Evolutionary conservation across 306 rosid species (phyloP).

Genomic region (Leucaena leucocephala): DNA sequence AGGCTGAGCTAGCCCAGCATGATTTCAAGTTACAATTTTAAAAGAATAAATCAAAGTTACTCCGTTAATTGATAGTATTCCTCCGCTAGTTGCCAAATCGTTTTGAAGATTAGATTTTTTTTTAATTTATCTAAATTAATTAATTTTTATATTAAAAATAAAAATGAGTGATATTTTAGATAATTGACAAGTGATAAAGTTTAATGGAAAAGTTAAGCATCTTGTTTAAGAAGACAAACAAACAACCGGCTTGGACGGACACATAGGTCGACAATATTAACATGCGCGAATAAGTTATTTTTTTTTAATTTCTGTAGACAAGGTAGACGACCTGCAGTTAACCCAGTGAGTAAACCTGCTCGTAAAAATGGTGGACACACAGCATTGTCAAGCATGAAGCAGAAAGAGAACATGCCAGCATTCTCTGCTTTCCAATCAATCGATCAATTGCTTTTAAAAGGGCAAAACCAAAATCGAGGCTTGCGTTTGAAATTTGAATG

Average conservation of each 20-base stretch:
- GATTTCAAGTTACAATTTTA: slow-evolving; percentile 25
- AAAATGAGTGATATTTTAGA: too few species aligned
- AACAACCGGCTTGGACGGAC: neutral
- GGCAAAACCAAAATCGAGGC: neutral
- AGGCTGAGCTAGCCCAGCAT: slow-evolving; percentile 38
- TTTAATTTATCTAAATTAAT: too few species aligned
- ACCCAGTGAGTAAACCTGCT: slow-evolving; percentile 33
- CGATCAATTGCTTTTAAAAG: slow-evolving; percentile 21
- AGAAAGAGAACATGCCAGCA: neutral
- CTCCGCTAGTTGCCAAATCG: too few species aligned
- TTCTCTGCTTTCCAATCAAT: slow-evolving; percentile 1
- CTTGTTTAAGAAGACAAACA: neutral
- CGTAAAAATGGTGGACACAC: slow-evolving; percentile 10
- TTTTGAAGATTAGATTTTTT: too few species aligned
- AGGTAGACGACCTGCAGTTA: neutral
- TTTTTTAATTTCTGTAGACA: neutral
- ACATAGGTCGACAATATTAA: neutral
- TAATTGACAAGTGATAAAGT: neutral
- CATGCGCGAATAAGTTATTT: slow-evolving; percentile 14
- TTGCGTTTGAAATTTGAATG: slow-evolving; percentile 37
- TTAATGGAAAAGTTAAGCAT: neutral
- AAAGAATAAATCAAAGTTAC: neutral
- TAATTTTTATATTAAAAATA: too few species aligned
- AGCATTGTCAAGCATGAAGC: slow-evolving; percentile 4
- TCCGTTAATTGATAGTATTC: too few species aligned